Conservation (phyloP, 805 yeast species). For the Candida corydali region DNA sequence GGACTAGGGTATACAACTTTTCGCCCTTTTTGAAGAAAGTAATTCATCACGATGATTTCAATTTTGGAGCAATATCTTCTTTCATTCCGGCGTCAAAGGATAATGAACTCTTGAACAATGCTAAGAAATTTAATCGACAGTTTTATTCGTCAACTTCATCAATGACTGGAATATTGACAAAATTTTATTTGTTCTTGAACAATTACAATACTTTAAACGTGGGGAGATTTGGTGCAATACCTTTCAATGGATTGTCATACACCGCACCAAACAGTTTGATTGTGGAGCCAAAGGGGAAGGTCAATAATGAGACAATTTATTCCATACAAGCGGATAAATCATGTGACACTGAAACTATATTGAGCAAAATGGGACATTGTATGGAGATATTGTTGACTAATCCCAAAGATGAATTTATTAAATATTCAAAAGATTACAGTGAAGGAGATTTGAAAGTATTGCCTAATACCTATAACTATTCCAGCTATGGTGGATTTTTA, state of each 20-base stretch:
- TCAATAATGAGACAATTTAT: slow-evolving; percentile 31
- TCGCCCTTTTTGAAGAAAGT: slow-evolving; percentile 55
- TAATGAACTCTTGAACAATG: slow-evolving; percentile 42
- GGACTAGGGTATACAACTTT: slow-evolving; percentile 72
- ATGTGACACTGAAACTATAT: slow-evolving; percentile 59
- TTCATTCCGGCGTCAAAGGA: slow-evolving; percentile 74
- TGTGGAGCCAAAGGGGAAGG: slow-evolving; percentile 44
- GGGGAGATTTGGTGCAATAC: slow-evolving; percentile 32
- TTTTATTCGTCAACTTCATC: slow-evolving; percentile 85
- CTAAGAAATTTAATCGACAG: slow-evolving; percentile 29
- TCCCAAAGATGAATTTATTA: slow-evolving; percentile 47
- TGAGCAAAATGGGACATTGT: slow-evolving; percentile 74
- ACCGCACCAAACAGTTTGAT: slow-evolving; percentile 45
- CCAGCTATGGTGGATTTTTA: slow-evolving; percentile 61
- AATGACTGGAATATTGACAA: slow-evolving; percentile 71
- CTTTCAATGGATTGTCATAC: slow-evolving; percentile 43
- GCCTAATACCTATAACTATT: slow-evolving; percentile 60
- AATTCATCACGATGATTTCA: slow-evolving; percentile 61
- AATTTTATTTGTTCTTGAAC: slow-evolving; percentile 68
- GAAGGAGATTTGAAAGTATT: slow-evolving; percentile 11
- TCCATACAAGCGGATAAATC: slow-evolving; percentile 73
- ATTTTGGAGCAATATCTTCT: slow-evolving; percentile 50
- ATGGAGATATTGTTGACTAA: slow-evolving; percentile 74
- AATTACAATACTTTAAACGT: slow-evolving; percentile 22
- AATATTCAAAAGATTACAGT: slow-evolving; percentile 20